Base-by-base conservation (phyloP, 164 flowering plant genomes). In the Annona squamosa region DNA sequence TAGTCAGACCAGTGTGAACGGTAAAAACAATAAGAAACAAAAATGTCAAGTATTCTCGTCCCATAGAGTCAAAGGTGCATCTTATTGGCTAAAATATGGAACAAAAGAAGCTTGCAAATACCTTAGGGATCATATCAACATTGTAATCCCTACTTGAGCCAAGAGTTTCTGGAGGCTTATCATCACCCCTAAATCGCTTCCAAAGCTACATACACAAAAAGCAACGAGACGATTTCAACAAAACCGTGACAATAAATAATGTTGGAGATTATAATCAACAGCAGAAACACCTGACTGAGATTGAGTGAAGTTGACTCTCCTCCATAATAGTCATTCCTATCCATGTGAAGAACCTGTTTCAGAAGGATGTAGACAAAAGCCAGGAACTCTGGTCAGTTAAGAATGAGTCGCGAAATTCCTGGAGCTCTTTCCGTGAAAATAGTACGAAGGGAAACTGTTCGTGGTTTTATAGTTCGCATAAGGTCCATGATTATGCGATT, bases 81-180 rank as follows among this genome's bases (percentile, higher is more conserved):
- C 37, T 26, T 26, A 0, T 26, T 26, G 37, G 0, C 37, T 26
- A 26, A 26, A 26, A 26, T 26, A 26, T 26, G 1, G 37, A 56
- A 56, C 13, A 5, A 10, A 9, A 63, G 72, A 65, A 45, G 17
- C 26, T 3, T n/a, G 16, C 59, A 52, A 66, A 41, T 82, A 93
- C 99, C 97, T 93, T 95, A 0, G 99, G 98, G 42, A 93, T 86
- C 97, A 91, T 95, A 78, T 93, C 99, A 61, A 93, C 97, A 83
- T 95, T 95, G 85, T 86, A 95, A 63, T 95, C 99, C 77, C 75
- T 88, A 85, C 94, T 91, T 41, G 88, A 70, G 59, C 99, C 99
- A 75, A 93, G 77, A 0, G 61, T 56, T 76, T 87, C 99, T 47
- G 91, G 91, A 62, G 92, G 88, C 73, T 81, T 74, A 67, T 87